Conservation (phyloP, 805 yeast genomes). For the Candida caryicola region DNA sequence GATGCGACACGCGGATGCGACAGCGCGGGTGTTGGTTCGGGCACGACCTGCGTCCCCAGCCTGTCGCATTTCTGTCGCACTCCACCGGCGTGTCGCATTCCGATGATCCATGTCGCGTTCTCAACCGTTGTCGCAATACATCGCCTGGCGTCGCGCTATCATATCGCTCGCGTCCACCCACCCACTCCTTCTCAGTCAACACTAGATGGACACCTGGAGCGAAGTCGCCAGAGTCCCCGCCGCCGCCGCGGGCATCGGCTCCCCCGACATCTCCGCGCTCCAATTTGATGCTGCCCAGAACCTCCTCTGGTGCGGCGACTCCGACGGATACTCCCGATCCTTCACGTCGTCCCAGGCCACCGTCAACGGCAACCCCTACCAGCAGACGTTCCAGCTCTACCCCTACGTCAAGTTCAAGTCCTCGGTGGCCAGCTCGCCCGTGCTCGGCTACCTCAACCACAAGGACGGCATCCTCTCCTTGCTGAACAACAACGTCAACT, state of each 20-base stretch:
- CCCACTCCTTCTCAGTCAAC: neutral
- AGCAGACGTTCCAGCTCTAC: constrained; percentile 20
- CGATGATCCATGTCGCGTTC: too few species aligned
- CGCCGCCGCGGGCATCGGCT: constrained; percentile 2
- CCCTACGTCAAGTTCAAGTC: constrained; percentile 39
- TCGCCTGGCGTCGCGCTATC: too few species aligned
- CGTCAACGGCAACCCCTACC: constrained; percentile 16
- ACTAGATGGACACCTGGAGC: constrained; percentile 15
- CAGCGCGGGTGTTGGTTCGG: too few species aligned
- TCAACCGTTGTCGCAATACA: too few species aligned
- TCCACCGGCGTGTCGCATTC: too few species aligned
- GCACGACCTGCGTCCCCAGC: too few species aligned
- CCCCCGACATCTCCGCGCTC: constrained; percentile 23
- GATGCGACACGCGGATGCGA: too few species aligned
- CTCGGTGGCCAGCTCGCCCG: constrained; percentile 17
- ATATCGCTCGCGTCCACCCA: neutral
- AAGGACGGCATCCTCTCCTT: constrained; percentile 35
- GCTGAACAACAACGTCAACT: constrained; percentile 28
- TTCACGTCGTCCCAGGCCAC: constrained; percentile 22
- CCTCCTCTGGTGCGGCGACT: constrained; percentile 82
- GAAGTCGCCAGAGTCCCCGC: constrained; percentile 14
- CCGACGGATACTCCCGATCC: constrained; percentile 47
- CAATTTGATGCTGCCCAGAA: constrained; percentile 71
- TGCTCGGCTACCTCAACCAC: constrained; percentile 29
- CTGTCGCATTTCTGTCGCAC: too few species aligned